Evolutionary conservation across 208 protist genomes (phyloP), one percentile per base, ranked within the genome.

Genomic region (Strigomonas culicis): DNA sequence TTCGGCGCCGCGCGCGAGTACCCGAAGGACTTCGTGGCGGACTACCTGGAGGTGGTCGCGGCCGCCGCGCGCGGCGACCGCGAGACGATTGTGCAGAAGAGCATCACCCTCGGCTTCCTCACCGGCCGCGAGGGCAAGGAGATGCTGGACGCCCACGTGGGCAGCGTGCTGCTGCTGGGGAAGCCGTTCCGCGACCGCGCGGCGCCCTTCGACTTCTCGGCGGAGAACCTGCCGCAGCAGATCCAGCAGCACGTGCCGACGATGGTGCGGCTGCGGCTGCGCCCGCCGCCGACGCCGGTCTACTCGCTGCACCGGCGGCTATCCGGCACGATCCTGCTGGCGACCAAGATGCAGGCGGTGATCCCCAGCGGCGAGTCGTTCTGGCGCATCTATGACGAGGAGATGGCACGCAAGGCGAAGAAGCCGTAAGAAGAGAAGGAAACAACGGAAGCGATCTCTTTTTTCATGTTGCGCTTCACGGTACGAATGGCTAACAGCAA

Each of bases 281-380:
- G 77, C 4, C 80, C 91, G 22, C 92, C 88, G 11, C 95, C 93
- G 19, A 86, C 86, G 30, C 94, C 96, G 46, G 88, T 96, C 4
- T 98, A 99, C 75, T 98, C 97, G 4, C 77, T 99, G 30, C 97
- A 99, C 66, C 87, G 97, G 8, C 95, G 98, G 28, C 73, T 99
- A 15, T 94, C 91, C 63, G 97, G 97, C 10, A 88, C 89, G 3
- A 98, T 98, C 68, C 73, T 98, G 24, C 64, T 98, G 4, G 96
- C 94, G 47, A 88, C 86, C 6, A 95, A 97, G 74, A 76, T 99
- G 24, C 72, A 82, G 28, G 94, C 94, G 2, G 72, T 63, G 17
- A 80, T 98, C n/a, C 51, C 65, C 50, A 84, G 82, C 24, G 78
- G 84, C n/a, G 68, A 73, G 17, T 72, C 90, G 15, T 98, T 91